A percentile compares a stretch with the other conserved stretches of the same genome.
phyloP scores from a whole-genome alignment of 139 green algal genomes.

The Pedinophyceae sp. region DNA sequence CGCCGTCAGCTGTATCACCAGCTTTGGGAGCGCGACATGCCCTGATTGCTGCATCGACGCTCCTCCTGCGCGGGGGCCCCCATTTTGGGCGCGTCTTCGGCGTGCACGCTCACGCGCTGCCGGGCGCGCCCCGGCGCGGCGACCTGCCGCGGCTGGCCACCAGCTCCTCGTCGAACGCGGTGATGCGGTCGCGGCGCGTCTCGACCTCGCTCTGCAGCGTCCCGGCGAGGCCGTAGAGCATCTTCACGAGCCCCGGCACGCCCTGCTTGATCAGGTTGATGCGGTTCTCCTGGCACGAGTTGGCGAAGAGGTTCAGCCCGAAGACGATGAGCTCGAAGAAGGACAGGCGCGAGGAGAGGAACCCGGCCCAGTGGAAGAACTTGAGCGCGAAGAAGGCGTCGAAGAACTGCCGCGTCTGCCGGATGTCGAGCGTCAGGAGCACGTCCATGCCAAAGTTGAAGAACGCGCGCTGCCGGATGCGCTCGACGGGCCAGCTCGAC shows the following conservation, averaged over 20 bases:
- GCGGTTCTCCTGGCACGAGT: slow-evolving; percentile 38
- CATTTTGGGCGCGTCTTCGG: too few species aligned
- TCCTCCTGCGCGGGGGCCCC: too few species aligned
- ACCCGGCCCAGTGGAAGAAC: slow-evolving; percentile 88
- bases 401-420: slow-evolving; percentile 85
- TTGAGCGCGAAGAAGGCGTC: slow-evolving; percentile 83
- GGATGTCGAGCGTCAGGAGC: slow-evolving; percentile 62
- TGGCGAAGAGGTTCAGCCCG: slow-evolving; percentile 68
- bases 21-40: too few species aligned
- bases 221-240: slow-evolving; percentile 32
- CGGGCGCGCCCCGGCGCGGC: too few species aligned
- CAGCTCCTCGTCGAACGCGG: too few species aligned
- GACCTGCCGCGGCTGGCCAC: too few species aligned
- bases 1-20: too few species aligned
- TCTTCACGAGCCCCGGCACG: slow-evolving; percentile 42
- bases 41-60: too few species aligned
- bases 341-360: slow-evolving; percentile 69
- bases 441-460: slow-evolving; percentile 95
- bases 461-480: slow-evolving; percentile 82
- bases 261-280: slow-evolving; percentile 49
- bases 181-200: too few species aligned
- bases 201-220: too few species aligned
- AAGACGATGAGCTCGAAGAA: slow-evolving; percentile 71
- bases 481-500: slow-evolving; percentile 68
- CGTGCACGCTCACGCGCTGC: too few species aligned